Evolutionary conservation across 2,329 filamentous ascomycete genomes (phyloP).

Genomic region (Onygena corvina): DNA sequence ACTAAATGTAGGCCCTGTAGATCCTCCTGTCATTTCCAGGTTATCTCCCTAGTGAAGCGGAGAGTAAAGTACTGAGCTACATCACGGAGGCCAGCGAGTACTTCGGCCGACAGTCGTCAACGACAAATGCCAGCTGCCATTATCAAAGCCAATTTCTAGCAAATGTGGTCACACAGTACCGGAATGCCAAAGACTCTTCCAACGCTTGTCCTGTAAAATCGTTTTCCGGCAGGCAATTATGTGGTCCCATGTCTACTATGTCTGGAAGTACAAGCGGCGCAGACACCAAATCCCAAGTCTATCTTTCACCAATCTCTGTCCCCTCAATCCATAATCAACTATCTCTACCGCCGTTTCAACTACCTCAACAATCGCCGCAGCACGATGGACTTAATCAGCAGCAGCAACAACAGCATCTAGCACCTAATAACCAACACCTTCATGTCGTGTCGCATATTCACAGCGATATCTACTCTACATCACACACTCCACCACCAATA

Average conservation of each 20-base stretch:
- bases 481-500: constrained; percentile 2
- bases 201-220: constrained; percentile 9
- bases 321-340: not conserved
- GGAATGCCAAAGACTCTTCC: constrained; percentile 13
- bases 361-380: not conserved
- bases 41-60: constrained; percentile 13
- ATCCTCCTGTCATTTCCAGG: constrained; percentile 17
- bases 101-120: constrained; percentile 15
- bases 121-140: constrained; percentile 16
- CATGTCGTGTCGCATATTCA: not conserved
- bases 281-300: not conserved
- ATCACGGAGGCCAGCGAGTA: constrained; percentile 14
- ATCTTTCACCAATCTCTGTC: not conserved
- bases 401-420: not conserved
- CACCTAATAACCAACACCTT: not conserved
- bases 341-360: not conserved
- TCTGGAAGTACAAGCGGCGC: not conserved
- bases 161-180: constrained; percentile 18
- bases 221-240: not conserved
- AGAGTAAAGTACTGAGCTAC: constrained; percentile 14
- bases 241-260: not conserved
- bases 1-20: constrained; percentile 2
- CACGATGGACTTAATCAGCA: too few species aligned
- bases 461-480: not conserved
- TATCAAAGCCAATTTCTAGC: constrained; percentile 17